These are phyloP conservation scores for Ochetophila trinervis DNA, from an alignment of 306 rosid species.

Conservation along the genomic window DNA sequence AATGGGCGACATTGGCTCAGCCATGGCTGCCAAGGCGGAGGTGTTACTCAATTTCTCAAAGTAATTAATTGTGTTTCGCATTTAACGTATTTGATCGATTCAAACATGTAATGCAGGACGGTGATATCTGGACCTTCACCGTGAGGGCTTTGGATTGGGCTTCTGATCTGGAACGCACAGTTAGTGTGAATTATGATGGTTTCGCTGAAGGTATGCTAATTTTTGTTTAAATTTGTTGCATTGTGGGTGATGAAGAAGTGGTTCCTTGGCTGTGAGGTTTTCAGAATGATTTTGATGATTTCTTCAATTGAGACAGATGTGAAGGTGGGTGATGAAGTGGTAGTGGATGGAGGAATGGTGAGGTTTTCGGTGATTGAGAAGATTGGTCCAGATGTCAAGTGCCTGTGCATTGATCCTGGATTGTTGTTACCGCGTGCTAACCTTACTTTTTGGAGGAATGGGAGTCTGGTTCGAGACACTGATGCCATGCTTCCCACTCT, in stretches of 20 bases:
- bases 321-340: conserved; percentile 86
- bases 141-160: conserved; percentile 72
- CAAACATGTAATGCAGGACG: conserved; percentile 47
- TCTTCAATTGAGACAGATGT: conserved; percentile 45
- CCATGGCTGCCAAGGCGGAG: conserved; percentile 83
- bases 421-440: conserved; percentile 92
- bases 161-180: conserved; percentile 57
- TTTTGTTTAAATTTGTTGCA: not conserved
- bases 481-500: conserved; percentile 98
- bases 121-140: conserved; percentile 88
- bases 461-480: conserved; percentile 79
- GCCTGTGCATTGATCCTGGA: conserved; percentile 87
- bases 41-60: conserved; percentile 18
- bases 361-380: conserved; percentile 86
- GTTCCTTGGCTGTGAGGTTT: not conserved
- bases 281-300: no score
- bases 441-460: conserved; percentile 91
- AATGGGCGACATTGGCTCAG: conserved; percentile 90
- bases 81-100: no score
- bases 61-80: no score
- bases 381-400: conserved; percentile 89
- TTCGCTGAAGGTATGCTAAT: conserved; percentile 70
- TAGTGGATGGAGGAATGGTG: conserved; percentile 97
- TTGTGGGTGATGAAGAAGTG: not conserved
- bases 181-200: conserved; percentile 78